These are phyloP conservation scores for Melanogaster broomeanus DNA, from an alignment of 768 basidiomycete genomes.

Conservation along the genomic window DNA sequence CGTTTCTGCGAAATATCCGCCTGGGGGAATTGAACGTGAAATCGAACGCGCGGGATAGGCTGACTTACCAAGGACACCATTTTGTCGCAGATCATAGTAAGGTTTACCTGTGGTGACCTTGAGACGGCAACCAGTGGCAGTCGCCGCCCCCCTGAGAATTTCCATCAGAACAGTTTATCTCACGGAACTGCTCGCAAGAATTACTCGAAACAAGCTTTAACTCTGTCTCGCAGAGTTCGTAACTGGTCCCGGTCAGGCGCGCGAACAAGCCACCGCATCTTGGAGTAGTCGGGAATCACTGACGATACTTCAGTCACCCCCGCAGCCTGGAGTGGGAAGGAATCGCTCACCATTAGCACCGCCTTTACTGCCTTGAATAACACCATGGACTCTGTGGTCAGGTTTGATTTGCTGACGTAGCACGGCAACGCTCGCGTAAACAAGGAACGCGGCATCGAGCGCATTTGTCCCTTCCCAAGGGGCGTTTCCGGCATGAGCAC, in stretches of 20 bases:
- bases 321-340: background rate
- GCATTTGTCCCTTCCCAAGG: constrained; percentile 90
- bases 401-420: constrained; percentile 89
- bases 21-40: constrained; percentile 33
- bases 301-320: constrained; percentile 1
- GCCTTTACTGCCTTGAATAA: constrained; percentile 70
- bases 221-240: constrained; percentile 52
- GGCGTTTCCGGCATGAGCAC: constrained; percentile 77
- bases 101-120: constrained; percentile 42
- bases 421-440: constrained; percentile 76
- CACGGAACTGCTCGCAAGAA: constrained; percentile 20
- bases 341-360: constrained; percentile 67
- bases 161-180: constrained; percentile 7
- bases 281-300: constrained; percentile 87
- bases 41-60: background rate
- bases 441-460: constrained; percentile 84
- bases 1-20: constrained; percentile 51
- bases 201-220: constrained; percentile 72
- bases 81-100: constrained; percentile 63
- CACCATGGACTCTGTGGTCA: constrained; percentile 75
- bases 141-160: constrained; percentile 57
- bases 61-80: constrained; percentile 50
- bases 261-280: constrained; percentile 71
- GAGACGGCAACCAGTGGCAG: constrained; percentile 60
- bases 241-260: constrained; percentile 66